These are phyloP conservation scores for Trichoderma gracile DNA, from an alignment of 2,329 filamentous ascomycete genomes.

Conservation along the genomic window DNA sequence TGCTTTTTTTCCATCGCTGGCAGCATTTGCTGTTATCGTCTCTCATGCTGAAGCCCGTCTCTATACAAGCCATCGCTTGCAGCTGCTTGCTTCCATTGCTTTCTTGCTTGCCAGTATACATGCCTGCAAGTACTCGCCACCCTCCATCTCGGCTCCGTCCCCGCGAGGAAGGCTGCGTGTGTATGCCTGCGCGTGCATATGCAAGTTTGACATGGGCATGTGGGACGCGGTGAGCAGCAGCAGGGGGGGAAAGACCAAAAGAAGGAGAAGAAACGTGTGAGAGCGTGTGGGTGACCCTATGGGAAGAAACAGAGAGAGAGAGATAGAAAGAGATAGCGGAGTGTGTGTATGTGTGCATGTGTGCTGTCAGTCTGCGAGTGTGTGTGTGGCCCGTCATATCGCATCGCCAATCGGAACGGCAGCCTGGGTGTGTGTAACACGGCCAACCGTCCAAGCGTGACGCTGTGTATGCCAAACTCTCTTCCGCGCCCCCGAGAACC, in stretches of 20 bases:
- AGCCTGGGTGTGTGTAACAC: slow-evolving; percentile 12
- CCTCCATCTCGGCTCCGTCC: background rate
- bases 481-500: slow-evolving; percentile 17
- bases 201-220: slow-evolving; percentile 13
- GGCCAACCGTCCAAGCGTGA: slow-evolving; percentile 16
- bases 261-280: background rate
- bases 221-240: slow-evolving; percentile 8
- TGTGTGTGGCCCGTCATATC: slow-evolving; percentile 13
- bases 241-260: background rate
- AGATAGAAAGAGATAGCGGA: background rate
- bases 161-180: background rate
- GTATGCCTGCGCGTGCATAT: background rate
- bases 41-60: background rate
- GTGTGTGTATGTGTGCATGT: background rate
- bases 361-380: slow-evolving; percentile 11
- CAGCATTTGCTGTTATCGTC: background rate
- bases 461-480: slow-evolving; percentile 20
- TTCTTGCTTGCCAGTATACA: too few relatives aligned
- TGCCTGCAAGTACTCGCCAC: background rate
- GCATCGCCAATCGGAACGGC: slow-evolving; percentile 23
- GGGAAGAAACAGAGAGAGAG: too few relatives aligned
- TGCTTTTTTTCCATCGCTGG: too few relatives aligned
- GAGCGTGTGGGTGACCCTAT: background rate
- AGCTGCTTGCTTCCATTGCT: too few relatives aligned
- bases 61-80: too few relatives aligned